These are phyloP conservation scores for Fusarium sp. DNA, from an alignment of 2,329 filamentous ascomycete species.

Conservation along the genomic window DNA sequence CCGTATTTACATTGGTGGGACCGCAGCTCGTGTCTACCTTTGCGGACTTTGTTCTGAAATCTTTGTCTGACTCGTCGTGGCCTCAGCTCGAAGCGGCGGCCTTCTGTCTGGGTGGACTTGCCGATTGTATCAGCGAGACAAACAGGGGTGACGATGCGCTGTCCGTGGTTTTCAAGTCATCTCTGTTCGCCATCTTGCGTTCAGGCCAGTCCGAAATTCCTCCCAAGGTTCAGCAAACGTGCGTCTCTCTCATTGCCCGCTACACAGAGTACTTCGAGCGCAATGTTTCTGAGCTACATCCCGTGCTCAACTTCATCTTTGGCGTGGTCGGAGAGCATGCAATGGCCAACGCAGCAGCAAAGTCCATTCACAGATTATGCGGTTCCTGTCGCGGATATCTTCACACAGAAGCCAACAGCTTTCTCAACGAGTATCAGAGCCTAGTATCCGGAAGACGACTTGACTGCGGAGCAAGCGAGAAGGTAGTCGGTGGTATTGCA, in stretches of 20 bases:
- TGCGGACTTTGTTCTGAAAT: conserved; percentile 63
- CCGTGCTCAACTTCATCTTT: conserved; percentile 80
- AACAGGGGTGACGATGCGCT: conserved; percentile 68
- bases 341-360: conserved; percentile 75
- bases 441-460: conserved; percentile 65
- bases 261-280: conserved; percentile 82
- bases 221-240: conserved; percentile 72
- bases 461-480: conserved; percentile 77
- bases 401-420: conserved; percentile 72
- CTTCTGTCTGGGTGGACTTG: conserved; percentile 73
- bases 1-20: conserved; percentile 72
- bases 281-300: conserved; percentile 72
- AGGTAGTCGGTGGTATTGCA: conserved; percentile 77
- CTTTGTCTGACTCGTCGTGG: conserved; percentile 63
- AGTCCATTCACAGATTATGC: conserved; percentile 78
- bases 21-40: conserved; percentile 67
- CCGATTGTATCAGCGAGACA: conserved; percentile 72
- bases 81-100: conserved; percentile 68
- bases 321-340: conserved; percentile 70
- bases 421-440: conserved; percentile 76
- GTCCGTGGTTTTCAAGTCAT: conserved; percentile 68
- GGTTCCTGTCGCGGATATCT: conserved; percentile 78
- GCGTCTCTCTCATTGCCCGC: conserved; percentile 75
- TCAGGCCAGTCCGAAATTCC: conserved; percentile 65
- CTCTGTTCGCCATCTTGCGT: conserved; percentile 66